phyloP scores from a whole-genome alignment of 129 eudicot species.

The Logfia minima region DNA sequence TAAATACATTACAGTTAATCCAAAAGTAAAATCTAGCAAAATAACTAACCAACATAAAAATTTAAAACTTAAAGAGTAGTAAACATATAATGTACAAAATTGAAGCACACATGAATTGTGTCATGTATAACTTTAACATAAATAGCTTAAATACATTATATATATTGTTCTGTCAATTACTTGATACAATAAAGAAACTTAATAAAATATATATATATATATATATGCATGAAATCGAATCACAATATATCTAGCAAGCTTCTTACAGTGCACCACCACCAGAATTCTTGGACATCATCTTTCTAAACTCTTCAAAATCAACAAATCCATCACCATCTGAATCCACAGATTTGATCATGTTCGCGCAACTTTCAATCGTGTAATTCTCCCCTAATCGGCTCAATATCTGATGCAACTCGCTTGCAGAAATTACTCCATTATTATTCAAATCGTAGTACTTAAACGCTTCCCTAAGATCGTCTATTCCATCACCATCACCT shows the following conservation, averaged over 20 bases:
- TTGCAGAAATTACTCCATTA: slow-evolving; percentile 65
- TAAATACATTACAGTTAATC: not conserved
- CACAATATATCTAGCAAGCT: not conserved
- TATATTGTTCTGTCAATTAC: not conserved
- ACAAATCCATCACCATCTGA: slow-evolving; percentile 81
- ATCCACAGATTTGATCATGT: slow-evolving; percentile 74
- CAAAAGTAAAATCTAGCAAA: too few relatives aligned
- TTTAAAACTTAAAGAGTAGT: too few relatives aligned
- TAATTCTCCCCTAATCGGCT: slow-evolving; percentile 61
- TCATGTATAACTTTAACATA: not conserved
- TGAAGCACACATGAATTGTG: not conserved
- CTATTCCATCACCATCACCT: not conserved
- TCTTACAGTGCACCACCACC: not conserved
- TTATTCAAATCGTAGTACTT: slow-evolving; percentile 60
- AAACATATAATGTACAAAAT: too few relatives aligned
- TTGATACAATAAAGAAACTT: not conserved
- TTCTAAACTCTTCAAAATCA: slow-evolving; percentile 72
- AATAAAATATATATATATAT: too few relatives aligned
- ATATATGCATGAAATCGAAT: not conserved
- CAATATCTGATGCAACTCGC: slow-evolving; percentile 75
- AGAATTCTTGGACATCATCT: slow-evolving; percentile 63
- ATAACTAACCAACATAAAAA: not conserved
- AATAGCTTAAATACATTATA: not conserved
- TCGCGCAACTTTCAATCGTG: slow-evolving; percentile 48
- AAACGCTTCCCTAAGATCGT: slow-evolving; percentile 55